Percentiles rank a stretch among this genome's conserved stretches.
phyloP scores from a whole-genome alignment of 139 green algal genomes.

The Picochlorum sp. region DNA sequence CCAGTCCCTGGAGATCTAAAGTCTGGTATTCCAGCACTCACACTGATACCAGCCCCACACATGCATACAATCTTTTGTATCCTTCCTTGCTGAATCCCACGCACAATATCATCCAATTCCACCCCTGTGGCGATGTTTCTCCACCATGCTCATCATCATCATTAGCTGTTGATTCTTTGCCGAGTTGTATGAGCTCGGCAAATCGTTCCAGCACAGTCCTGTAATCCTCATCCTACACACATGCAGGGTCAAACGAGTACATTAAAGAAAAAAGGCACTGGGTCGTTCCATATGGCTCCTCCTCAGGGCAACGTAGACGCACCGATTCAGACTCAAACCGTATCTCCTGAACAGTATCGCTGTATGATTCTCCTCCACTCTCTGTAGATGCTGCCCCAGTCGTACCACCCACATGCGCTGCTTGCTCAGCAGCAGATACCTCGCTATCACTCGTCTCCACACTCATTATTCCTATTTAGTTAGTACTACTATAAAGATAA shows the following conservation, averaged over 20 bases:
- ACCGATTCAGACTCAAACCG: too few species aligned
- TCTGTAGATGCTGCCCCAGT: too few species aligned
- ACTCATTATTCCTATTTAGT: too few species aligned
- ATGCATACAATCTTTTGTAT: conserved; percentile 44
- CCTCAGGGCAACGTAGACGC: too few species aligned
- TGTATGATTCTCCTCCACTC: too few species aligned
- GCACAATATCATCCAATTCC: conserved; percentile 46
- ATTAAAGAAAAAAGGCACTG: too few species aligned
- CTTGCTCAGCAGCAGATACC: too few species aligned
- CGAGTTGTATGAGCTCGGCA: conserved; percentile 1
- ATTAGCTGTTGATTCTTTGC: neutral
- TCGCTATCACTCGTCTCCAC: too few species aligned
- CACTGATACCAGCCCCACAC: conserved; percentile 63
- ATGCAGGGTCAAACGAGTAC: neutral
- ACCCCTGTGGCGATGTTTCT: neutral
- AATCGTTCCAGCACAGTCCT: conserved; percentile 2
- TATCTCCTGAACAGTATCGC: too few species aligned
- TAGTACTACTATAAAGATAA: too few species aligned
- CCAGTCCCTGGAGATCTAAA: conserved; percentile 60
- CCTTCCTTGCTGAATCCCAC: conserved; percentile 18
- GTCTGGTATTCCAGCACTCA: conserved; percentile 57
- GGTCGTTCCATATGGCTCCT: too few species aligned
- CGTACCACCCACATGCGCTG: too few species aligned
- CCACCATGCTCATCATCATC: neutral
- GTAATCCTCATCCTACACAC: conserved; percentile 7